A percentile compares a stretch with the other conserved stretches of the same genome.
phyloP scores from a whole-genome alignment of 2,329 filamentous ascomycete genomes.

The Aspergillus spinulosporus region DNA sequence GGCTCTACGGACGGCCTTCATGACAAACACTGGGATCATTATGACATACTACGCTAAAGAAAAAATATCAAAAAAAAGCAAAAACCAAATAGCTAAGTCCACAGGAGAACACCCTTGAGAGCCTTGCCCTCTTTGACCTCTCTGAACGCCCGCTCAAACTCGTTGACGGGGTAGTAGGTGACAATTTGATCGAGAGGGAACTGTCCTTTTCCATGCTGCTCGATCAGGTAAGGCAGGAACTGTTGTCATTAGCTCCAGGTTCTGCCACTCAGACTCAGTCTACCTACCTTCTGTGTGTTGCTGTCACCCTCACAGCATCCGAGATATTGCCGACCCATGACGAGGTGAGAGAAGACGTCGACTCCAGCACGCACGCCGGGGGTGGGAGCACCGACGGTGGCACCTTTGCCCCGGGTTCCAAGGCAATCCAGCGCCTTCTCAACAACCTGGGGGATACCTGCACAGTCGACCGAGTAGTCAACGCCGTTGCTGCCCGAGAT shows the following conservation, averaged over 20 bases:
- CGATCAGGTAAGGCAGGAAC: constrained; percentile 49
- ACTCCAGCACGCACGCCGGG: constrained; percentile 17
- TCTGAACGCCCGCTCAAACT: constrained; percentile 27
- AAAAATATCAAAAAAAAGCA: neutral
- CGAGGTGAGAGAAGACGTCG: constrained; percentile 22
- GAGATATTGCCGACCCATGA: constrained; percentile 24
- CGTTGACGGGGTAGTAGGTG: constrained; percentile 44
- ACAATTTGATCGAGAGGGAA: constrained; percentile 52
- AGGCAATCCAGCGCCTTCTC: constrained; percentile 25
- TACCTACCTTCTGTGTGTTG: constrained; percentile 21
- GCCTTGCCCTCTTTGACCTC: constrained; percentile 30
- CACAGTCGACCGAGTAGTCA: constrained; percentile 24
- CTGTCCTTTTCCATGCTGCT: constrained; percentile 49
- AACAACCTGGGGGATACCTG: constrained; percentile 22
- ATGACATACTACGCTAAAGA: neutral
- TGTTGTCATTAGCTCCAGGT: neutral
- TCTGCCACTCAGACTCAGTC: neutral
- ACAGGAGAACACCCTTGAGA: constrained; percentile 33
- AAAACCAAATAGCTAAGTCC: constrained; percentile 13
- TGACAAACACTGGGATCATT: neutral
- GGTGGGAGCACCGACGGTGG: constrained; percentile 22
- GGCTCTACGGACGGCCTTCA: neutral
- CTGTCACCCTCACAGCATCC: constrained; percentile 26
- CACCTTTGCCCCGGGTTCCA: constrained; percentile 20
- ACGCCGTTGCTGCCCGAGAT: constrained; percentile 9